Evolutionary conservation across 2,329 filamentous ascomycete species (phyloP).

Genomic region (Coniella lustricola): DNA sequence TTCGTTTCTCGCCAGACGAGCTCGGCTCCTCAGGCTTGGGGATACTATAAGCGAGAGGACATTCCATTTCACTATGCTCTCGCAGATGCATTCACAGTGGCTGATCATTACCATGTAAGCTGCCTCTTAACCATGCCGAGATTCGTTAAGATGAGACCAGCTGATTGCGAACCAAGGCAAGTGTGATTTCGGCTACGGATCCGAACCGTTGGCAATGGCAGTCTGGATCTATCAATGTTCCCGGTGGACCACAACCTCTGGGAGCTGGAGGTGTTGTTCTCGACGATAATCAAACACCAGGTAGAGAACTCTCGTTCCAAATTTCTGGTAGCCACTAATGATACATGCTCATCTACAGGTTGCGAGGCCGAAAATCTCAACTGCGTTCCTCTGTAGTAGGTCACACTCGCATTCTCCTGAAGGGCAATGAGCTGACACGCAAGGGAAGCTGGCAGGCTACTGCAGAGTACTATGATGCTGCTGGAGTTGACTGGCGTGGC

Average conservation of each 20-base stretch:
- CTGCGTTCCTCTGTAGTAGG: slow-evolving; percentile 41
- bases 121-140: not conserved
- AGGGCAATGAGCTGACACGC: not conserved
- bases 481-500: slow-evolving; percentile 42
- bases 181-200: slow-evolving; percentile 40
- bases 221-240: slow-evolving; percentile 40
- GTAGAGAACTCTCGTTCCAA: slow-evolving; percentile 20
- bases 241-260: slow-evolving; percentile 30
- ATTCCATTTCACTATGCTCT: slow-evolving; percentile 48
- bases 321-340: too few species aligned
- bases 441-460: slow-evolving; percentile 42
- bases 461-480: slow-evolving; percentile 40
- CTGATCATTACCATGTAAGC: slow-evolving; percentile 40
- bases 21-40: slow-evolving; percentile 43
- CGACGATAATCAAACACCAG: slow-evolving; percentile 41
- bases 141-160: too few species aligned
- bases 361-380: slow-evolving; percentile 38
- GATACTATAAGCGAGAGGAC: slow-evolving; percentile 42
- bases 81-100: slow-evolving; percentile 47
- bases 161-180: slow-evolving; percentile 26
- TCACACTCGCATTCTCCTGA: too few species aligned
- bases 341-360: too few species aligned
- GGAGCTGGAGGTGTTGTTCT: slow-evolving; percentile 36
- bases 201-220: slow-evolving; percentile 36
- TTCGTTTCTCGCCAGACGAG: not conserved